Evolutionary conservation across 495 filamentous ascomycete genomes (phyloP), one percentile per base, ranked within the genome.

Genomic region (Xylaria bambusicola): DNA sequence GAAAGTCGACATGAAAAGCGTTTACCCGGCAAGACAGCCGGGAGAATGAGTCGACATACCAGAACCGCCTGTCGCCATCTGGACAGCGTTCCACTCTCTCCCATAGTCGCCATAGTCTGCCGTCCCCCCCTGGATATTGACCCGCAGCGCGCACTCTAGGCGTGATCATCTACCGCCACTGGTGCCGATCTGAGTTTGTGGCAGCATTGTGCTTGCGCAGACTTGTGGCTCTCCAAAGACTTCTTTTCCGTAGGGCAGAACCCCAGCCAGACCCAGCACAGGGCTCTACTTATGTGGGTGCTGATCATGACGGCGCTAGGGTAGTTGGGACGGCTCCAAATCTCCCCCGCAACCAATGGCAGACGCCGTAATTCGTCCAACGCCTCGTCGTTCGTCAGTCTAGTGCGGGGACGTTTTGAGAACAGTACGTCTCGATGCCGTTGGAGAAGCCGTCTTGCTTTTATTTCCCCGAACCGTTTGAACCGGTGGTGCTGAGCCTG

Each of bases 131-230:
- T 9, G n/a, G n/a, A n/a, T n/a, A 31, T 44, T 53, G 51, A 31
- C 23, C 51, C 36, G 51, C 35, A 29, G 23, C n/a, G 9, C 15
- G 51, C 51, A 29, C 13, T 31, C 51, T 17, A 40, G 36, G 29
- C 36, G 23, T n/a, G 17, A 20, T 17, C 53, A 71, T 66, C 53
- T 71, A 68, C 69, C 69, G 69, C 62, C 27, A 58, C 58, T 50
- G 61, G 62, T 68, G 63, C 66, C 68, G 66, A 69, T 29, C 61
- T 33, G 45, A 33, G 15, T 50, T 35, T 17, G 48, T 17, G 17
- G 20, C 42, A 66, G 31, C 56, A 46, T 54, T 21, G 21, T 55
- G 53, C 24, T 54, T 24, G 54, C 26, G 56, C 48, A 50, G 29
- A 48, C 35, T 20, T 18, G 41, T 62, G 44, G 53, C 52, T 42